Conservation (phyloP, 306 rosid genomes). For the Carpinus viminea region DNA sequence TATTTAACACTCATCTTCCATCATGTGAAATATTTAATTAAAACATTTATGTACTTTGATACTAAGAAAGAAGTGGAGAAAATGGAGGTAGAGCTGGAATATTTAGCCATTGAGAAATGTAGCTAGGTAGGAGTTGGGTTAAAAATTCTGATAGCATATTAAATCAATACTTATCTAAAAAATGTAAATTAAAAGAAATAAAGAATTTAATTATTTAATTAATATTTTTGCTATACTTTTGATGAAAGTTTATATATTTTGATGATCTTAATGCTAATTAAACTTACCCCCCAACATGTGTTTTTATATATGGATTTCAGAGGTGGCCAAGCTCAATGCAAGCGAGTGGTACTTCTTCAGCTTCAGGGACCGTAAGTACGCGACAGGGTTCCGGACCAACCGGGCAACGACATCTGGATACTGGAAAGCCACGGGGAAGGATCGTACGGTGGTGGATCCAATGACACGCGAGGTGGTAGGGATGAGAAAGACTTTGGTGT, state of each 20-base stretch:
- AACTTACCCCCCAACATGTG: background rate
- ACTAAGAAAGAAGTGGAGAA: too few species aligned
- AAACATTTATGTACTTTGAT: too few species aligned
- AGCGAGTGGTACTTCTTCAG: conserved; percentile 98
- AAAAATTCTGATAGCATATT: too few species aligned
- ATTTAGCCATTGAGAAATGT: too few species aligned
- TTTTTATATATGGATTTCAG: conserved; percentile 32
- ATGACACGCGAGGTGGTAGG: conserved; percentile 69
- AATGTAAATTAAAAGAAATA: too few species aligned
- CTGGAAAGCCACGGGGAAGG: conserved; percentile 98
- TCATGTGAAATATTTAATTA: too few species aligned
- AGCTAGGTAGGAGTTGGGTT: too few species aligned
- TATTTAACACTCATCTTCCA: too few species aligned
- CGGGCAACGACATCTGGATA: conserved; percentile 84
- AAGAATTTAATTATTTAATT: too few species aligned
- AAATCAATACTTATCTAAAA: background rate
- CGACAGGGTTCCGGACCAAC: conserved; percentile 85
- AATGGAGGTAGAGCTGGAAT: too few species aligned
- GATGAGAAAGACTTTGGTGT: conserved; percentile 94
- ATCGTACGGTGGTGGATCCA: conserved; percentile 83
- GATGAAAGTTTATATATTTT: background rate
- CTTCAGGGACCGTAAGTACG: conserved; percentile 94
- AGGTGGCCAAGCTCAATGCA: conserved; percentile 93
- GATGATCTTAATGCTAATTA: too few species aligned
- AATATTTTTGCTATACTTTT: background rate